Percentiles rank a stretch among this genome's conserved stretches.
These are phyloP conservation scores for Piedraia hortae DNA, from an alignment of 2,329 filamentous ascomycete genomes.

Conservation along the genomic window DNA sequence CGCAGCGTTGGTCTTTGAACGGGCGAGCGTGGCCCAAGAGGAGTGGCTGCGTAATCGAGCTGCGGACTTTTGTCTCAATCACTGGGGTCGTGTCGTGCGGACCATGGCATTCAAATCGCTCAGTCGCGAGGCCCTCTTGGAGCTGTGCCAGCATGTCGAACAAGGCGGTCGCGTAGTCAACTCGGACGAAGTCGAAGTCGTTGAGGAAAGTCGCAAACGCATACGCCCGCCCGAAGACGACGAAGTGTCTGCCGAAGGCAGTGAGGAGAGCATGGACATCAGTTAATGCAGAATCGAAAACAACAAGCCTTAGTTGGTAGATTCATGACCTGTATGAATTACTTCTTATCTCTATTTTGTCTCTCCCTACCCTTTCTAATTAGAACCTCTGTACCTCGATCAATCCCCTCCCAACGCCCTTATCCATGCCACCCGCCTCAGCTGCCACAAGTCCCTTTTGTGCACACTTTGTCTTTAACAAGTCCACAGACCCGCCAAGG, in stretches of 20 bases:
- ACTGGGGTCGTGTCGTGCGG: conserved; percentile 84
- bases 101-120: conserved; percentile 66
- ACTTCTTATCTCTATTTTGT: too few relatives aligned
- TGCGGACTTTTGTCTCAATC: conserved; percentile 64
- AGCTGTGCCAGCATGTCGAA: conserved; percentile 80
- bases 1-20: conserved; percentile 89
- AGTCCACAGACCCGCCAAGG: conserved; percentile 55
- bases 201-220: too few relatives aligned
- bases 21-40: conserved; percentile 66
- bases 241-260: too few relatives aligned
- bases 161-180: conserved; percentile 74
- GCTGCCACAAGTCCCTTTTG: conserved; percentile 18
- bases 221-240: too few relatives aligned
- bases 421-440: conserved; percentile 19
- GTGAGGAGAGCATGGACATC: too few relatives aligned
- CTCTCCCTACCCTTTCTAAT: too few relatives aligned
- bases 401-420: conserved; percentile 20
- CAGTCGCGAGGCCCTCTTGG: conserved; percentile 53
- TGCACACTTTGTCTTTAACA: conserved; percentile 27
- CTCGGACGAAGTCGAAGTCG: conserved; percentile 50
- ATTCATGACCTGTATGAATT: too few relatives aligned
- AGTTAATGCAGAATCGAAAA: too few relatives aligned
- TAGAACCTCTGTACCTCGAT: conserved; percentile 19
- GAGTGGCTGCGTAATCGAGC: conserved; percentile 81
- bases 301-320: too few relatives aligned